Conservation (phyloP, 495 filamentous ascomycete genomes). For the Aspergillus saccharolyticus region DNA sequence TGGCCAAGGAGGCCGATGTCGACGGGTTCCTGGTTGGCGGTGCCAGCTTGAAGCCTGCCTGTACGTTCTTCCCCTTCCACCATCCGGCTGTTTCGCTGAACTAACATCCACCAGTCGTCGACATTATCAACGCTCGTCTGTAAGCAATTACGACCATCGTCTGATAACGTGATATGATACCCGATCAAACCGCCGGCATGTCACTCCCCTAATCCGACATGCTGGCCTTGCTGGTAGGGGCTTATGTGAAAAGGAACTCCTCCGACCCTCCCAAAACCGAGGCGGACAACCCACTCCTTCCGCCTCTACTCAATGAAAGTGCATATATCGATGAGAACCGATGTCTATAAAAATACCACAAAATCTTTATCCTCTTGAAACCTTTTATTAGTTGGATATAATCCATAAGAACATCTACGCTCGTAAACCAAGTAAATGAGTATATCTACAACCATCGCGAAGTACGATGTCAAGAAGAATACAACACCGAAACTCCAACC, state of each 20-base stretch:
- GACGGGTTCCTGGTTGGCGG: slow-evolving; percentile 98
- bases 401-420: neutral
- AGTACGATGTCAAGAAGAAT: slow-evolving; percentile 71
- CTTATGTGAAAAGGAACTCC: neutral
- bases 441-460: neutral
- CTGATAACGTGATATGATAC: slow-evolving; percentile 16
- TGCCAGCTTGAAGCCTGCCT: slow-evolving; percentile 96
- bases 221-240: neutral
- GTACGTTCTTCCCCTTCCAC: slow-evolving; percentile 60
- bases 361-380: slow-evolving; percentile 5
- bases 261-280: neutral
- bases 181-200: slow-evolving; percentile 1
- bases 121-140: slow-evolving; percentile 60
- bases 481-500: slow-evolving; percentile 83
- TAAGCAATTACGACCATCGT: slow-evolving; percentile 28
- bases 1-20: slow-evolving; percentile 87
- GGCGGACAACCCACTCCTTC: neutral
- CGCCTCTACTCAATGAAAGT: neutral
- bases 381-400: neutral
- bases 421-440: neutral
- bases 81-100: neutral
- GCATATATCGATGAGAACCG: neutral
- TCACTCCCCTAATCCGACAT: neutral
- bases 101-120: slow-evolving; percentile 45
- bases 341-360: slow-evolving; percentile 5